phyloP scores from a whole-genome alignment of 2,329 filamentous ascomycete genomes.

The Diaporthe sp. region DNA sequence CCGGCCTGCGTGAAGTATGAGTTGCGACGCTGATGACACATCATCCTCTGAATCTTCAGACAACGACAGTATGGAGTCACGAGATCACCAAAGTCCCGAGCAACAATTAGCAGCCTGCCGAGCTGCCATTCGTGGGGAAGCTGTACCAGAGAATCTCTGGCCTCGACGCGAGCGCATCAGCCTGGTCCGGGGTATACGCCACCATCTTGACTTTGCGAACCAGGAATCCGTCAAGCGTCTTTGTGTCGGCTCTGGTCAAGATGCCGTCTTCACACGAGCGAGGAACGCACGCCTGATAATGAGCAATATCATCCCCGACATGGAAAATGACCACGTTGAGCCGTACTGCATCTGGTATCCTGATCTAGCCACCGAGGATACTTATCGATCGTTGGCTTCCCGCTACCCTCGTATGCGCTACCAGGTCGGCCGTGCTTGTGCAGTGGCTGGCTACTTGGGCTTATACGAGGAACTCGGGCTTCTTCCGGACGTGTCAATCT shows the following conservation, averaged over 20 bases:
- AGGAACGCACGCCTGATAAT: constrained; percentile 8
- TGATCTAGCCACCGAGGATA: constrained; percentile 47
- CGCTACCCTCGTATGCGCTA: constrained; percentile 53
- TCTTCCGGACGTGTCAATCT: background rate
- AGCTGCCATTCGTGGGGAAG: background rate
- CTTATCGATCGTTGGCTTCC: constrained; percentile 50
- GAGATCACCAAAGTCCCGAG: background rate
- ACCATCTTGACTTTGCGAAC: background rate
- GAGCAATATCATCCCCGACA: background rate
- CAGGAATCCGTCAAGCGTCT: background rate
- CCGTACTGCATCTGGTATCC: constrained; percentile 27
- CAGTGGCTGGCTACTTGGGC: constrained; percentile 53
- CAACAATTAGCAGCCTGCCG: constrained; percentile 1
- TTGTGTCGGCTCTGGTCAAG: background rate
- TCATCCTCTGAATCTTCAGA: background rate
- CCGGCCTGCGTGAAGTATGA: background rate
- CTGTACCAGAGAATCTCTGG: background rate
- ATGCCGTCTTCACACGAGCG: constrained; percentile 4
- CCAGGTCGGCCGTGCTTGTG: constrained; percentile 54
- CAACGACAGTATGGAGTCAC: background rate
- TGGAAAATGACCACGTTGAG: background rate
- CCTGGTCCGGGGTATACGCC: background rate
- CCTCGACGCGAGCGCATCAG: background rate
- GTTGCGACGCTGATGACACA: background rate
- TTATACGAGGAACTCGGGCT: constrained; percentile 46